Base-by-base conservation (phyloP, 192 early-diverging fungal genomes). In the Umbelopsis isabellina region DNA sequence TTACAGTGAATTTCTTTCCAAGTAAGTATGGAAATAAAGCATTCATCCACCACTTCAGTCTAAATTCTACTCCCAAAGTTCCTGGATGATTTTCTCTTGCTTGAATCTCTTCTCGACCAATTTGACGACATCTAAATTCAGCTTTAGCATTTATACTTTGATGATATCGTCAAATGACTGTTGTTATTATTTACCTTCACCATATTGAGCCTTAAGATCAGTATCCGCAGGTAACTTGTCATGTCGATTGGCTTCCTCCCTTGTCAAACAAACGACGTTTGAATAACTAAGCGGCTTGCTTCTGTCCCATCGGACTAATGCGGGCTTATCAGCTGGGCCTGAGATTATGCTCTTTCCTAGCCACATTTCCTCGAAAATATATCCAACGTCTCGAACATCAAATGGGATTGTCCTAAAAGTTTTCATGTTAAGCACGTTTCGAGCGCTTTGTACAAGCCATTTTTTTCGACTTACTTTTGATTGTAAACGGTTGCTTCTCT, bases 351-450 rank as follows among this genome's bases (percentile, higher is more conserved):
- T 92, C 65, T 88, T 85, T 13, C 93, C 92, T 30, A 87, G 83
- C 88, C 93, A 98, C 49, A 96, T 88, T 74, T 97, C 94, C 70
- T 98, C 97, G 47, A 95, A 84, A 37, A 95, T 85, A 75, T 94
- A 97, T 2, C 88, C 94, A 16, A 92, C 82, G 75, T 98, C 95
- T 30, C 85, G 80, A 35, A 78, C 73, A 55, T 88, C 89, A 18
- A 95, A 23, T 21, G 83, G 77, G 35, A 91, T 80, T 5, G 71
- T 75, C 49, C 67, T 77, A 64, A 27, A 37, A 51, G 55, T 75
- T 27, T 27, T 58, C 7, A 37, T 22, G 9, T 48, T 49, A 23
- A 71, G 55, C 21, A 12, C 3, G 23, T 25, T 15, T 8, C 33
- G 22, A 6, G 21, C 18, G 11, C 7, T 21, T 27, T 35, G 20